Percentiles rank a stretch among this genome's conserved stretches.
phyloP scores from a whole-genome alignment of 768 basidiomycete species.

The Multifurca ochricompacta region DNA sequence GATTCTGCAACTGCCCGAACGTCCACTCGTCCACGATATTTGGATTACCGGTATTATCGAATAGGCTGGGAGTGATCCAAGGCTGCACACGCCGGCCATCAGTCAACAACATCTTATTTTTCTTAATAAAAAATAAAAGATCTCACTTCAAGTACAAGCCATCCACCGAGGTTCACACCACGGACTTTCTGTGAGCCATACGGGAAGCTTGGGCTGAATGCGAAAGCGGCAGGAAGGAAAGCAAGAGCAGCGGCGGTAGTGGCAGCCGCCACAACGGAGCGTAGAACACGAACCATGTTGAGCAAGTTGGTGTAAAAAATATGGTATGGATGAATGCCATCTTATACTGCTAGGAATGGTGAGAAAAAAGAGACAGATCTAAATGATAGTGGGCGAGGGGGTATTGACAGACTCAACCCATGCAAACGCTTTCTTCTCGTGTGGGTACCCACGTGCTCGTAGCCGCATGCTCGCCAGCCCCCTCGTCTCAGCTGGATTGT shows the following conservation, averaged over 20 bases:
- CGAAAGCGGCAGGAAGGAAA: background rate
- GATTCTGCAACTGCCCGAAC: constrained; percentile 55
- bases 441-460: background rate
- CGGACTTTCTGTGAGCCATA: constrained; percentile 71
- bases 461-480: background rate
- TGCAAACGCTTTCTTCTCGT: no score
- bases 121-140: background rate
- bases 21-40: constrained; percentile 73
- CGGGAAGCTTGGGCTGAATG: constrained; percentile 50
- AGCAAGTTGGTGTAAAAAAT: background rate
- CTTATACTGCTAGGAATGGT: background rate
- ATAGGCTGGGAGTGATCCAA: constrained; percentile 74
- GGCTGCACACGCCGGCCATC: constrained; percentile 33
- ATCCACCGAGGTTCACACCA: constrained; percentile 75
- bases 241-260: background rate
- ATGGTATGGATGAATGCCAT: background rate
- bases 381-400: no score
- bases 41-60: constrained; percentile 55
- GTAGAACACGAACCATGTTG: background rate
- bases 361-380: no score
- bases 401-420: no score
- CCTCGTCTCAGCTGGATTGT: background rate
- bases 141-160: constrained; percentile 46
- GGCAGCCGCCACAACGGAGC: background rate
- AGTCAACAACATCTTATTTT: no score